Evolutionary conservation across 176 grass and related monocot species (phyloP).

Genomic region (Urochloa ruziziensis): DNA sequence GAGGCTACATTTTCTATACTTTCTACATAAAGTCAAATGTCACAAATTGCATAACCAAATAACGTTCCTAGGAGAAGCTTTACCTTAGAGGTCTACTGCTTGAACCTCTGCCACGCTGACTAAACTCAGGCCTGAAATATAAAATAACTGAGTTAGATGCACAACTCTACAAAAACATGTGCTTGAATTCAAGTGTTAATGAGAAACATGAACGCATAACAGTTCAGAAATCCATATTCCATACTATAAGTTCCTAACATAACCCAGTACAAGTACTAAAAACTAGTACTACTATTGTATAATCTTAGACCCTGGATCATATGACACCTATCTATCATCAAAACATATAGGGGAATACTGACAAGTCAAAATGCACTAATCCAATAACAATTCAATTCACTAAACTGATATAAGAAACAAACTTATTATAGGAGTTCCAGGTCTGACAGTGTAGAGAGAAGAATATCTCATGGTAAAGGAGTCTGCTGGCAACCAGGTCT

Average conservation of each 20-base stretch:
- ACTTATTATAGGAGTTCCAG: background rate
- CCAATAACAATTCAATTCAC: background rate
- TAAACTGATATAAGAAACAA: background rate
- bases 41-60: background rate
- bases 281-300: background rate
- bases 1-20: background rate
- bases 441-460: constrained; percentile 5
- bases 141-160: background rate
- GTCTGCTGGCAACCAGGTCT: background rate
- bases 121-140: constrained; percentile 48
- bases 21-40: background rate
- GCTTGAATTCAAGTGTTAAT: background rate
- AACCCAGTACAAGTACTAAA: background rate
- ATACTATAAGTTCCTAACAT: background rate
- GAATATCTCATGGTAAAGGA: background rate
- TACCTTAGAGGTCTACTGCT: constrained; percentile 53
- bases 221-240: background rate
- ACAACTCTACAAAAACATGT: background rate
- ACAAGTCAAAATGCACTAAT: background rate
- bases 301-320: background rate
- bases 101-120: constrained; percentile 39
- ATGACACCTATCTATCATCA: constrained; percentile 3
- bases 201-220: background rate
- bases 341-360: background rate
- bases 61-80: background rate